These are phyloP conservation scores for Phytophthora kernoviae DNA, from an alignment of 352 stramenopile genomes.

Conservation along the genomic window DNA sequence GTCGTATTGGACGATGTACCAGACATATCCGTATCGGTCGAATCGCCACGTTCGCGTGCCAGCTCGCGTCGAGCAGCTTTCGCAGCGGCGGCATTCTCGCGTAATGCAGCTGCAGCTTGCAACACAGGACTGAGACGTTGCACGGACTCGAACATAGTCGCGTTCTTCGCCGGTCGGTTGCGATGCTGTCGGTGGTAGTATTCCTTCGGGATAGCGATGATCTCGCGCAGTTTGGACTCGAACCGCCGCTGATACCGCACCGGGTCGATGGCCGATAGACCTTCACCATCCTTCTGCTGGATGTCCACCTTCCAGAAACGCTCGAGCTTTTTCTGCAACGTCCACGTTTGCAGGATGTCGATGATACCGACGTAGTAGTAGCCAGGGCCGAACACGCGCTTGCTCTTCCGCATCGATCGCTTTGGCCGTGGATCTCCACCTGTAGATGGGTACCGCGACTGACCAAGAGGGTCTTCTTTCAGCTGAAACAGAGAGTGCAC, in stretches of 20 bases:
- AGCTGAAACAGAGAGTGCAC: slow-evolving; percentile 41
- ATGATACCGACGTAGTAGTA: slow-evolving; percentile 92
- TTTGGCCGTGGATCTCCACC: slow-evolving; percentile 31
- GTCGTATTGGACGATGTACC: slow-evolving; percentile 21
- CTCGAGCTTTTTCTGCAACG: slow-evolving; percentile 80
- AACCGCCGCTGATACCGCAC: slow-evolving; percentile 82
- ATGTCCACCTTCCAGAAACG: slow-evolving; percentile 84
- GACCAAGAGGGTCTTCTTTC: slow-evolving; percentile 19
- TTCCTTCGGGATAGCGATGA: slow-evolving; percentile 80
- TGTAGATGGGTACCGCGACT: slow-evolving; percentile 24
- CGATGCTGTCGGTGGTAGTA: slow-evolving; percentile 31
- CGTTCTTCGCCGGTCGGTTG: slow-evolving; percentile 17
- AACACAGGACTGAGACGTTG: slow-evolving; percentile 43
- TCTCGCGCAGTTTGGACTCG: slow-evolving; percentile 77
- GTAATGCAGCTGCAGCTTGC: slow-evolving; percentile 36
- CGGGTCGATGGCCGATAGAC: slow-evolving; percentile 85
- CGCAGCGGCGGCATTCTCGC: slow-evolving; percentile 23
- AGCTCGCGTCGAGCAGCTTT: slow-evolving; percentile 24
- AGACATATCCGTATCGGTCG: slow-evolving; percentile 35
- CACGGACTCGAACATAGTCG: slow-evolving; percentile 32
- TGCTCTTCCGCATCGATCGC: slow-evolving; percentile 71
- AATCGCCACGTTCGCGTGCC: slow-evolving; percentile 29
- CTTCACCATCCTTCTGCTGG: slow-evolving; percentile 67
- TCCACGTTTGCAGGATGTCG: slow-evolving; percentile 92
- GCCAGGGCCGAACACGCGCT: slow-evolving; percentile 79